phyloP scores from a whole-genome alignment of 225 moss, liverwort and hornwort genomes.

The Pseudoscleropodium purum region DNA sequence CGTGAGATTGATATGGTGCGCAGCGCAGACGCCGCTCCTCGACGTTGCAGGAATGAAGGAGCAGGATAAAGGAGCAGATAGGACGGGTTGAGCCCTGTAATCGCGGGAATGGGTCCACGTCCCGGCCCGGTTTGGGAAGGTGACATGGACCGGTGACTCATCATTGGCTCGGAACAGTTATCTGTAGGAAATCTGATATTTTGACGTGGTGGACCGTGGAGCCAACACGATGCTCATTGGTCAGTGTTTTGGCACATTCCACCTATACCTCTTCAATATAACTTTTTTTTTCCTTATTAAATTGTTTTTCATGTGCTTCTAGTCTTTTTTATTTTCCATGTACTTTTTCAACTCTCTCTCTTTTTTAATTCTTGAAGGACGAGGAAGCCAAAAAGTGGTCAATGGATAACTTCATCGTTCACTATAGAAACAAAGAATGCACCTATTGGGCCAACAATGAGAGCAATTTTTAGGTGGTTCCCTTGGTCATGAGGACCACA shows the following conservation, averaged over 20 bases:
- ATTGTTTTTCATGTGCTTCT: neutral
- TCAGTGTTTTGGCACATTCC: neutral
- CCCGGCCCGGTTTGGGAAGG: neutral
- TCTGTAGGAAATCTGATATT: neutral
- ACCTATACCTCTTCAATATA: neutral
- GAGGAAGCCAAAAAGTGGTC: no score
- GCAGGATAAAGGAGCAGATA: neutral
- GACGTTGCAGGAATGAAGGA: neutral
- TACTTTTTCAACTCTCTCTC: neutral
- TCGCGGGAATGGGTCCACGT: neutral
- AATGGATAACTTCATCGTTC: no score
- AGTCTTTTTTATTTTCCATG: no score
- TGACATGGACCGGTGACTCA: neutral
- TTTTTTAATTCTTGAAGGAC: no score
- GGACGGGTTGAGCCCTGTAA: neutral
- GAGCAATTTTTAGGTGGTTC: no score
- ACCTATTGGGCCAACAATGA: no score
- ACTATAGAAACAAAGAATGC: no score
- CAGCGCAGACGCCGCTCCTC: neutral
- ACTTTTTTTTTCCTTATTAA: no score
- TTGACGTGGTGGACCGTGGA: neutral
- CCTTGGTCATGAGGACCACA: rapidly evolving
- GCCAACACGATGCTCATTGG: neutral
- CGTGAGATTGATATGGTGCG: neutral
- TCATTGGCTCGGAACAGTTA: neutral